Conservation (phyloP, 495 filamentous ascomycete genomes). For the Corynascus novoguineensis region DNA sequence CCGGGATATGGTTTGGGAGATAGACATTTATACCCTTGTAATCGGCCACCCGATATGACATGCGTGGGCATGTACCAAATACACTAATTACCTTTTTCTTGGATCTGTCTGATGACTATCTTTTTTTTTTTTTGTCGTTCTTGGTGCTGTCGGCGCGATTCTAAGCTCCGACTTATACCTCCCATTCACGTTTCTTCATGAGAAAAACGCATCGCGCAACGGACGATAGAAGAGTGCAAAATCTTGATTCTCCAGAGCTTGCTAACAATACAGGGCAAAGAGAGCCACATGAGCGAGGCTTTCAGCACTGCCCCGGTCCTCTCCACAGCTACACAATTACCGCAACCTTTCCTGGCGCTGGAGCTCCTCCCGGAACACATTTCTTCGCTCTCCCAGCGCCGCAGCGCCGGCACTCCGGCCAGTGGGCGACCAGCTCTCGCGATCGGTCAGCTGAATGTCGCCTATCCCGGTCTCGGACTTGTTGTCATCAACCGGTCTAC, state of each 20-base stretch:
- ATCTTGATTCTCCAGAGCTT: too few species aligned
- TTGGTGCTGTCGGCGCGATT: too few species aligned
- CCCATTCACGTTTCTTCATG: too few species aligned
- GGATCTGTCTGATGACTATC: too few species aligned
- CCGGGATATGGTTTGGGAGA: background rate
- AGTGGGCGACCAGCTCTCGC: constrained; percentile 33
- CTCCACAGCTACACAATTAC: background rate
- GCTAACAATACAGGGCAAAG: too few species aligned
- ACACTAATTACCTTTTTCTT: background rate
- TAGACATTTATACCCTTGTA: constrained; percentile 7
- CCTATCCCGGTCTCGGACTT: constrained; percentile 17
- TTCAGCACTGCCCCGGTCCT: background rate
- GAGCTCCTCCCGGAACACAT: constrained; percentile 36
- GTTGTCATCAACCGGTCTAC: constrained; percentile 1
- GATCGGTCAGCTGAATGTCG: constrained; percentile 30
- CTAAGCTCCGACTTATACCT: too few species aligned
- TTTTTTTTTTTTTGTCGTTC: too few species aligned
- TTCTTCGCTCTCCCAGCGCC: constrained; percentile 12
- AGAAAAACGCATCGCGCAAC: too few species aligned
- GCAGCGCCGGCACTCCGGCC: background rate
- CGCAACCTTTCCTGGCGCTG: constrained; percentile 26
- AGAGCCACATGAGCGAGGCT: too few species aligned
- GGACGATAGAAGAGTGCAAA: too few species aligned
- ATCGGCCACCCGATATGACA: constrained; percentile 2
- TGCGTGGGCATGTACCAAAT: background rate